phyloP scores from a whole-genome alignment of 2,329 filamentous ascomycete genomes.

The Aureobasidium pullulans region DNA sequence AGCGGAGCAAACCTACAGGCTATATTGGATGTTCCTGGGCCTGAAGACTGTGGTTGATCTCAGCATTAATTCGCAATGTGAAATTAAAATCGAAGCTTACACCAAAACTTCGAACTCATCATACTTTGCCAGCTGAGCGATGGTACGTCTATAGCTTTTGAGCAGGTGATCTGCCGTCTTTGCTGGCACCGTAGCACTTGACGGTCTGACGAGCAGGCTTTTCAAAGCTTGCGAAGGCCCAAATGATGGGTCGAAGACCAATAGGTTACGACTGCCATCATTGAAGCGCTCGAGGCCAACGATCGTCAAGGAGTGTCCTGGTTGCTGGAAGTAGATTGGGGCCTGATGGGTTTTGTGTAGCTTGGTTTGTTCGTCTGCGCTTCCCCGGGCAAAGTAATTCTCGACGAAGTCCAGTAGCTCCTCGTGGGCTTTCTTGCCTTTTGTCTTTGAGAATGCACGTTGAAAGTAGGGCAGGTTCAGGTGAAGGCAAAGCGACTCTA shows the following conservation, averaged over 20 bases:
- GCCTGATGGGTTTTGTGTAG: slow-evolving; percentile 62
- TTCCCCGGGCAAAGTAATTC: slow-evolving; percentile 55
- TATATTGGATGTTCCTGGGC: neutral
- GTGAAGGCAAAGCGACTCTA: neutral
- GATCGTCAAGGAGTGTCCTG: slow-evolving; percentile 84
- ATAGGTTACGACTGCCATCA: slow-evolving; percentile 58
- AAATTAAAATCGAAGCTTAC: neutral
- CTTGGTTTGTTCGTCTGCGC: slow-evolving; percentile 43
- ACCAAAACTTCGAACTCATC: neutral
- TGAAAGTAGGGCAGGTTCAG: neutral
- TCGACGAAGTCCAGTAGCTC: slow-evolving; percentile 60
- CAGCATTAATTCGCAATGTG: neutral
- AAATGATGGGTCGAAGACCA: slow-evolving; percentile 86
- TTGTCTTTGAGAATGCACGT: neutral
- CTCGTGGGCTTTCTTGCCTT: slow-evolving; percentile 41
- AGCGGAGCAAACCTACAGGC: neutral
- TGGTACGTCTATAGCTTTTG: neutral
- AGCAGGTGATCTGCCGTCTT: neutral
- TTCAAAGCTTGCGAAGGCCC: slow-evolving; percentile 57
- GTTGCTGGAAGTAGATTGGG: slow-evolving; percentile 84
- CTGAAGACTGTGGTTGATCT: neutral
- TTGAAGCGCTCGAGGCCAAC: slow-evolving; percentile 68
- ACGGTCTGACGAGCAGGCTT: slow-evolving; percentile 25
- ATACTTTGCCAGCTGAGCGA: neutral
- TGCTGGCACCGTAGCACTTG: no score